Evolutionary conservation across 2,329 filamentous ascomycete genomes (phyloP).

Genomic region (Claviceps monticola): DNA sequence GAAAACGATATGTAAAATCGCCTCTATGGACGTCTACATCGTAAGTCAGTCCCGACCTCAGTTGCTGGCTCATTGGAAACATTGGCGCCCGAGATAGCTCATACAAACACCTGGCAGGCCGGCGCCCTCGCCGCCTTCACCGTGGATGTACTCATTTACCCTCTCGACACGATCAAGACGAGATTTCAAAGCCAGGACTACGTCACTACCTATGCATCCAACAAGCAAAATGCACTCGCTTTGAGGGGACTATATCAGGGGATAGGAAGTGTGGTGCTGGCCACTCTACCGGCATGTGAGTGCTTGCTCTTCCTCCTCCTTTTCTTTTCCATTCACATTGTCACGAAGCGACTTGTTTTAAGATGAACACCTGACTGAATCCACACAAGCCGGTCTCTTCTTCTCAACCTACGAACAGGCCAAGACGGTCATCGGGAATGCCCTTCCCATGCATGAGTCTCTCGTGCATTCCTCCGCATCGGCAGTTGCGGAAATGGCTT

Average conservation of each 20-base stretch:
- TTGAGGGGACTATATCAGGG: constrained; percentile 76
- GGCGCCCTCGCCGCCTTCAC: constrained; percentile 76
- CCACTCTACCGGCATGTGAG: constrained; percentile 74
- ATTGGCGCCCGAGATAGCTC: no score
- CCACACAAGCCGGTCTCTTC: constrained; percentile 56
- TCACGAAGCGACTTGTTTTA: no score
- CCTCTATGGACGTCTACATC: constrained; percentile 18
- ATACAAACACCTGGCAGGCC: constrained; percentile 38
- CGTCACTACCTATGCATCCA: constrained; percentile 46
- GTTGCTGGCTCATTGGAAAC: no score
- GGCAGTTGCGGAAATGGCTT: constrained; percentile 65
- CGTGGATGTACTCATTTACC: constrained; percentile 75
- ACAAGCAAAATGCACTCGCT: constrained; percentile 37
- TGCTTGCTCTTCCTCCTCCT: not conserved
- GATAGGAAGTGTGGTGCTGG: constrained; percentile 69
- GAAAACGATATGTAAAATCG: not conserved
- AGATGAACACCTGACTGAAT: not conserved
- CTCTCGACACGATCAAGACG: constrained; percentile 82
- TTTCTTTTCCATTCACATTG: not conserved
- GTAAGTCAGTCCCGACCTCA: constrained; percentile 9
- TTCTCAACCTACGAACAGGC: constrained; percentile 79
- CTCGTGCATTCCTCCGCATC: constrained; percentile 63
- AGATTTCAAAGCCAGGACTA: constrained; percentile 70
- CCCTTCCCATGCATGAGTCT: constrained; percentile 47
- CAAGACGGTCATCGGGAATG: constrained; percentile 46